Conservation (phyloP, 192 early-diverging fungal species). For the Coemansia sp. region DNA sequence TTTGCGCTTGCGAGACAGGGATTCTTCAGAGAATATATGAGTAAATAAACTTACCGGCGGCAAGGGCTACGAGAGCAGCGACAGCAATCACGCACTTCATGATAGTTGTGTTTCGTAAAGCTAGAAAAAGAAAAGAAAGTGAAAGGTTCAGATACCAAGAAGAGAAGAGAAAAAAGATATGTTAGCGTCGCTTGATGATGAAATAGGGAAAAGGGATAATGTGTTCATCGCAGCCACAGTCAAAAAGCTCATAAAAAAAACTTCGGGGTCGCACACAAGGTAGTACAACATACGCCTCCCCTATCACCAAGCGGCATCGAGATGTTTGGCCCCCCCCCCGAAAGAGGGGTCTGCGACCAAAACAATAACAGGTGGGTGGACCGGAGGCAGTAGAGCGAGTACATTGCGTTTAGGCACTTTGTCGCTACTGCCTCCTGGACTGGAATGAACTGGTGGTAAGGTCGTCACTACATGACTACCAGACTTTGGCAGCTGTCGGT, state of each 20-base stretch:
- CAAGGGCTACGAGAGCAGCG: conserved; percentile 34
- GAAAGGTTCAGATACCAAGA: neutral
- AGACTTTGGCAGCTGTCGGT: no score
- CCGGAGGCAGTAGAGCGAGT: neutral
- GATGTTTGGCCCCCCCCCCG: neutral
- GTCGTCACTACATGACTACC: neutral
- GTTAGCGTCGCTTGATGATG: neutral
- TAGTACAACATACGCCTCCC: neutral
- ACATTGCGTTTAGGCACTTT: neutral
- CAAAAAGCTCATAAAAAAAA: neutral
- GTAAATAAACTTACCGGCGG: conserved; percentile 34
- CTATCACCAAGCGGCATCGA: neutral
- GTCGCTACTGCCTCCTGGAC: neutral
- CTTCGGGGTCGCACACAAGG: neutral
- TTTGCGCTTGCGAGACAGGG: neutral
- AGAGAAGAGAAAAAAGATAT: neutral
- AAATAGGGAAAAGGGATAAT: neutral
- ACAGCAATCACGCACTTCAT: conserved; percentile 50
- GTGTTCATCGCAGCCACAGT: neutral
- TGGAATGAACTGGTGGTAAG: neutral
- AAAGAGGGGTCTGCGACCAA: neutral
- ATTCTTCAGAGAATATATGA: neutral
- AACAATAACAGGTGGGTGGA: neutral
- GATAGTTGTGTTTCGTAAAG: conserved; percentile 13
- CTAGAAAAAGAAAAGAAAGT: neutral